Base-by-base conservation (phyloP, 108 stramenopile species). In the Conticribra weissflogii region DNA sequence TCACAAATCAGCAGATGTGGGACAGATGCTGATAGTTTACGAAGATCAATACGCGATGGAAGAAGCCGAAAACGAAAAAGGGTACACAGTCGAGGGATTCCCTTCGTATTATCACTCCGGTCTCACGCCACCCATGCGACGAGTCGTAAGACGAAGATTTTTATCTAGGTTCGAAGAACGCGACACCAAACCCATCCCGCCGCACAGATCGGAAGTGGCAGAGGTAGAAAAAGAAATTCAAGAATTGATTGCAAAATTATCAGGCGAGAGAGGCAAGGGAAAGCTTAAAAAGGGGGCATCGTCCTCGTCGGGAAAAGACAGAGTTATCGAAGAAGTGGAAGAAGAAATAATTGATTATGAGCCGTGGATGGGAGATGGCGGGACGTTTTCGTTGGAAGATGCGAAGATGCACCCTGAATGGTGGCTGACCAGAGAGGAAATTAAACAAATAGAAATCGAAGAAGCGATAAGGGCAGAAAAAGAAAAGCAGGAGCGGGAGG, bases 1-100 rank as follows among this genome's bases (percentile, higher is more conserved):
- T 58, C 95, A 89, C 85, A 97, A 97, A 75, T 81, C 85, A 30
- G 76, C 78, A 2, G 97, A 97, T 73, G 67, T 97, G 28, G 97
- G 95, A 0, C 97, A 97, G 84, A 93, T 96, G 88, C 62, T 96
- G 50, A 88, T 96, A 59, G 94, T 97, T 17, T 96, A 95, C 52
- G 93, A 95, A 82, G 91, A 92, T 48, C 77, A 81, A 64, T 87
- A 79, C 72, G 88, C 88, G 52, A 73, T 91, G 83, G 94, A 94
- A 54, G 96, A 96, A 73, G 90, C 87, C 4, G 90, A 96, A 68
- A 83, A 74, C 5, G 68, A 76, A 33, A 83, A 86, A 31, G 68
- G 65, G 4, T 81, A 78, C 65, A 83, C 78, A 51, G 61, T 72
- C 32, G 71, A 85, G 41, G 87, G 84, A 30, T 90, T 77, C 65